Evolutionary conservation across 495 filamentous ascomycete species (phyloP).

Genomic region (Neurospora sp.): DNA sequence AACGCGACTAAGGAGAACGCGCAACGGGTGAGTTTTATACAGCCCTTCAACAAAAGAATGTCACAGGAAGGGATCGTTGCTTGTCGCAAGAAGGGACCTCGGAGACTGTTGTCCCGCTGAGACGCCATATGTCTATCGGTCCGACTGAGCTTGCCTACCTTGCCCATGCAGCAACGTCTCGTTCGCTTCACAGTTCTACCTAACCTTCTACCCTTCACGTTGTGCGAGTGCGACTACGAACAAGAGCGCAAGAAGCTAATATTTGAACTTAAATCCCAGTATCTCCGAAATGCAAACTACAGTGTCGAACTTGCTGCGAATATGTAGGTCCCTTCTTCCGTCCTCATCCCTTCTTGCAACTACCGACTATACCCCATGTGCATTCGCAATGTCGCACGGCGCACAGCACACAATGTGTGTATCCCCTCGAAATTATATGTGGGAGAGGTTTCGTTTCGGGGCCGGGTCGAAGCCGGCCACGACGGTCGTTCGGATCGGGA

Average conservation of each 20-base stretch:
- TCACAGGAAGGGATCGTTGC: neutral
- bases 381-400: neutral
- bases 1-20: slow-evolving; percentile 42
- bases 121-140: slow-evolving; percentile 8
- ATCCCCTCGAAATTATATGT: neutral
- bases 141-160: slow-evolving; percentile 3
- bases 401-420: neutral
- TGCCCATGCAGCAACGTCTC: neutral
- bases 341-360: neutral
- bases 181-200: neutral
- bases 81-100: neutral
- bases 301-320: slow-evolving; percentile 42
- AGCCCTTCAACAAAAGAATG: neutral
- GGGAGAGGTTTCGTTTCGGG: neutral
- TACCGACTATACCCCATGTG: neutral
- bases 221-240: slow-evolving; percentile 5
- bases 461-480: slow-evolving; percentile 1
- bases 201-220: neutral
- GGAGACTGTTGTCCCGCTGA: neutral
- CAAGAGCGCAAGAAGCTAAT: neutral
- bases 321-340: slow-evolving; percentile 31
- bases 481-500: neutral
- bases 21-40: slow-evolving; percentile 34
- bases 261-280: slow-evolving; percentile 16
- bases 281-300: slow-evolving; percentile 31